Evolutionary conservation across 306 rosid genomes (phyloP).

Genomic region (Vigna hirtella): DNA sequence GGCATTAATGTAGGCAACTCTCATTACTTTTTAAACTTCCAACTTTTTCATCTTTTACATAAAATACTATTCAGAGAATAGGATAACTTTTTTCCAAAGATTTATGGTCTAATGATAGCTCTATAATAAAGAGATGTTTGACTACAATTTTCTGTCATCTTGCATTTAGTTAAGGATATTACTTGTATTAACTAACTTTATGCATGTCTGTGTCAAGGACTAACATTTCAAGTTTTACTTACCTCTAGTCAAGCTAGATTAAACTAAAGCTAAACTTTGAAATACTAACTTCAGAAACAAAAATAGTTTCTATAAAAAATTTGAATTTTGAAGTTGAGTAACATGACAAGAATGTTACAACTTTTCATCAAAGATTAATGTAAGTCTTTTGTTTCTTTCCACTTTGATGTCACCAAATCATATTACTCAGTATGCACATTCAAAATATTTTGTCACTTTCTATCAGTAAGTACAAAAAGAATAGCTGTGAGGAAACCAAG

Average conservation of each 20-base stretch:
- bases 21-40: background rate
- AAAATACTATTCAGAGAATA: no score
- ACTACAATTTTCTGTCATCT: background rate
- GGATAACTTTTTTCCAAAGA: no score
- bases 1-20: background rate
- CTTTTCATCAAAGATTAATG: background rate
- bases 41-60: no score
- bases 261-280: no score
- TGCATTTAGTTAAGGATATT: background rate
- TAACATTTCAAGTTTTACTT: no score
- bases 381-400: background rate
- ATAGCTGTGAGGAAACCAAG: background rate
- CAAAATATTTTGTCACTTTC: background rate
- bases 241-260: no score
- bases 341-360: background rate
- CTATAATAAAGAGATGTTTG: background rate
- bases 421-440: background rate
- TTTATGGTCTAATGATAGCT: no score
- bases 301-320: background rate
- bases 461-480: background rate
- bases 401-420: background rate
- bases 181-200: background rate
- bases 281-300: background rate
- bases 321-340: background rate
- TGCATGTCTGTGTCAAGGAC: background rate